Base-by-base conservation (phyloP, 225 moss, liverwort and hornwort species). In the Marchantia paleacea region DNA sequence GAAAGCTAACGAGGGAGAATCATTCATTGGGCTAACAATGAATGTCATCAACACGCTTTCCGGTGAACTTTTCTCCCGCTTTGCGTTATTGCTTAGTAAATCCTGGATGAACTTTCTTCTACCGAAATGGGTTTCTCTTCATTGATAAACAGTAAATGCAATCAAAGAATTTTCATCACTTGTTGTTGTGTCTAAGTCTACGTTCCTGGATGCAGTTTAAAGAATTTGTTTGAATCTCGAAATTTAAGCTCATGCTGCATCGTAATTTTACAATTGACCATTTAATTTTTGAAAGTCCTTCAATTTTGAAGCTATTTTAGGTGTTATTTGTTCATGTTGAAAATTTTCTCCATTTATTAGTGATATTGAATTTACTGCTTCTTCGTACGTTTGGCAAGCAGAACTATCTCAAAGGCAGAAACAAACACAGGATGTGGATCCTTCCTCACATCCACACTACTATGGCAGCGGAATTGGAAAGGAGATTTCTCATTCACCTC, bases 21-120 rank as follows among this genome's bases (percentile, higher is more conserved):
- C 95, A 47, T 99, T 99, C 73, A 91, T 99, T 86, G 89, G 90
- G 78, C 91, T 99, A 61, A 90, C 93, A 60, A 87, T 99, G 78
- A 88, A 88, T 88, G 91, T 91, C 62, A 93, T 95, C 87, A 92
- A 95, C 81, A 90, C 92, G 52, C 89, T 99, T 71, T 93, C 95
- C 64, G 97, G 97, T 99, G 75, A 84, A 6, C n/a, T 5, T 51
- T 51, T 48, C 6, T 22, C 10, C 7, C 50, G 14, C 7, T 22
- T n/a, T 20, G 8, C 48, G 50, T 51, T 51, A 20, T 10, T 52
- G 22, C 12, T 72, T n/a, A n/a, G 0, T n/a, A 51, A 18, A 11
- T 51, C 47, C 19, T 50, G 72, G n/a, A n/a, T n/a, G 10, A 51
- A 52, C 12, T 63, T 63, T 63, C n/a, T 63, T 63, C 0, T 63